Conservation (phyloP, 78 protist genomes). For the Chrysochromulina parva region DNA sequence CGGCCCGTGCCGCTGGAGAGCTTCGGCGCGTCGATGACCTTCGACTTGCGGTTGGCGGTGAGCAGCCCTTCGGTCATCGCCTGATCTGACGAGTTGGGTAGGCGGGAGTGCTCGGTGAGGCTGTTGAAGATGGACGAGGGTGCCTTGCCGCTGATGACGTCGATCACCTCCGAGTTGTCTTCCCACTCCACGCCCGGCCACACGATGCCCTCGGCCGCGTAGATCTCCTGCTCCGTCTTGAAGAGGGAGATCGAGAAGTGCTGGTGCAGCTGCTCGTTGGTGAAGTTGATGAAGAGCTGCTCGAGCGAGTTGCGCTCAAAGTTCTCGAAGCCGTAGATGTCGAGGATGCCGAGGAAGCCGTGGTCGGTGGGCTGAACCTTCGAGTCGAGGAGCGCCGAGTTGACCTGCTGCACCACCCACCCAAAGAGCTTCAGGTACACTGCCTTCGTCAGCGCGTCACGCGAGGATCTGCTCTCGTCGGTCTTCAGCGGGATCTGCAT, state of each 20-base stretch:
- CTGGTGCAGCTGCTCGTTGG: slow-evolving; percentile 95
- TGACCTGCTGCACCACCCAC: slow-evolving; percentile 56
- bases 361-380: not conserved
- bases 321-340: slow-evolving; percentile 85
- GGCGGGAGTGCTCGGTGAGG: slow-evolving; percentile 19
- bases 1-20: not conserved
- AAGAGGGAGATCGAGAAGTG: slow-evolving; percentile 51
- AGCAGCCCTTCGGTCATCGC: not conserved
- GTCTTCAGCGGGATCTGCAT: not conserved
- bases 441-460: slow-evolving; percentile 7
- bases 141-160: not conserved
- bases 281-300: slow-evolving; percentile 95
- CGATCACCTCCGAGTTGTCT: not conserved
- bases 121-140: not conserved
- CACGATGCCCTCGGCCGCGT: not conserved
- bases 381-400: slow-evolving; percentile 22
- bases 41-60: not conserved
- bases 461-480: not conserved
- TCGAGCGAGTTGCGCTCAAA: slow-evolving; percentile 89
- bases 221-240: slow-evolving; percentile 23
- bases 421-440: slow-evolving; percentile 32
- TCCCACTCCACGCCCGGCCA: slow-evolving; percentile 21
- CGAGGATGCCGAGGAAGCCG: slow-evolving; percentile 66
- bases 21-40: not conserved
- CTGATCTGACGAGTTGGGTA: not conserved